Conservation (phyloP, 2,329 filamentous ascomycete genomes). For the Aspergillus hiratsukae region DNA sequence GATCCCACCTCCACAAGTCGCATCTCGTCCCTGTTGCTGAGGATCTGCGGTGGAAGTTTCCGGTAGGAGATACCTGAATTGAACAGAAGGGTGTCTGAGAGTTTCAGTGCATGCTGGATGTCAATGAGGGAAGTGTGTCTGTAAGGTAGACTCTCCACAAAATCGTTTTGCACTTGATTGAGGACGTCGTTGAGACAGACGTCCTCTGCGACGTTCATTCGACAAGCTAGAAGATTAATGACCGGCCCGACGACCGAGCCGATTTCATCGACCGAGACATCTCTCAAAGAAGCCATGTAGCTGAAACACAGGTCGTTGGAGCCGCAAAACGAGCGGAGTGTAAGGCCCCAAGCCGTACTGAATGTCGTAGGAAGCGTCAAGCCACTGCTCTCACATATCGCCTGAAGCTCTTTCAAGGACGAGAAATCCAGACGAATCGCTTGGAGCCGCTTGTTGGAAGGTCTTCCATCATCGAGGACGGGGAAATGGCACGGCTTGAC, state of each 20-base stretch:
- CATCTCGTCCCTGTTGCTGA: constrained; percentile 23
- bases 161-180: constrained; percentile 43
- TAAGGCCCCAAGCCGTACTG: constrained; percentile 68
- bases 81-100: constrained; percentile 39
- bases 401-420: constrained; percentile 28
- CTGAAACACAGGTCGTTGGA: constrained; percentile 64
- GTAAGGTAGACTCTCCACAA: constrained; percentile 43
- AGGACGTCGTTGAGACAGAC: constrained; percentile 36
- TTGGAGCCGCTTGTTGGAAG: constrained; percentile 21
- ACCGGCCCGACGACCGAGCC: constrained; percentile 45
- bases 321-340: constrained; percentile 57
- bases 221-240: constrained; percentile 45
- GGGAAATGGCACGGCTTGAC: constrained; percentile 36
- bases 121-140: constrained; percentile 44
- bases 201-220: constrained; percentile 34
- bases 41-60: constrained; percentile 32
- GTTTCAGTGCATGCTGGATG: constrained; percentile 42
- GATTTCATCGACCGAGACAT: constrained; percentile 36
- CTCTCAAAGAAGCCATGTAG: constrained; percentile 41
- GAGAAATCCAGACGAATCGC: constrained; percentile 28
- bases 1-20: constrained; percentile 36
- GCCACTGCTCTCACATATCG: constrained; percentile 39
- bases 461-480: constrained; percentile 27
- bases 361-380: constrained; percentile 52
- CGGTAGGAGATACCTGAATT: constrained; percentile 49